Evolutionary conservation across 352 stramenopile genomes (phyloP).

Genomic region (Achlya hypogyna): DNA sequence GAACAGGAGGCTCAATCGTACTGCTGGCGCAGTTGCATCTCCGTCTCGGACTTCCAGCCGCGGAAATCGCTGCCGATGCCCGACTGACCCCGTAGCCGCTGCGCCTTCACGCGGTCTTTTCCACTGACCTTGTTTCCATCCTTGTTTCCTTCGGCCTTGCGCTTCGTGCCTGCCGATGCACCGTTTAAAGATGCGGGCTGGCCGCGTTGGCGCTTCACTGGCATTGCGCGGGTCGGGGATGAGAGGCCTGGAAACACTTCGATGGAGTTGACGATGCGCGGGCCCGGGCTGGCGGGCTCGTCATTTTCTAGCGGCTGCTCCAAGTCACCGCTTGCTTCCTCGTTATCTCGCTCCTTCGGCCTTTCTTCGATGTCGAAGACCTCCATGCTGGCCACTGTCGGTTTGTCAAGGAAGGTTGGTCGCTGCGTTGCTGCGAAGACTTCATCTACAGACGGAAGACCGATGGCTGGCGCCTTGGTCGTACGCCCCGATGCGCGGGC

Average conservation of each 20-base stretch:
- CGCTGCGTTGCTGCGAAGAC: slow-evolving; percentile 30
- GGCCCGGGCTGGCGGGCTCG: no score
- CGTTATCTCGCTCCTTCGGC: no score
- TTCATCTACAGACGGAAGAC: slow-evolving; percentile 36
- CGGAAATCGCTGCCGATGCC: slow-evolving; percentile 71
- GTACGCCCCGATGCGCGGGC: background rate
- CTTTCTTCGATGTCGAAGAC: slow-evolving; percentile 6
- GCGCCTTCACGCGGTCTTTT: slow-evolving; percentile 68
- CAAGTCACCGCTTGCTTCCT: no score
- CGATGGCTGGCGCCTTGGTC: background rate
- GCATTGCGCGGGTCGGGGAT: background rate
- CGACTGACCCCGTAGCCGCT: slow-evolving; percentile 57
- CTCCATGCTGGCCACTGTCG: background rate
- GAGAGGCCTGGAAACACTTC: background rate
- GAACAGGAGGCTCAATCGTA: slow-evolving; percentile 70
- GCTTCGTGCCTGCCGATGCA: background rate
- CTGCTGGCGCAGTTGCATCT: slow-evolving; percentile 71
- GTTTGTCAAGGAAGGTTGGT: slow-evolving; percentile 33
- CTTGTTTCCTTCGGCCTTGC: background rate
- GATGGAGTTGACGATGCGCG: background rate
- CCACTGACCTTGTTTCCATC: slow-evolving; percentile 36
- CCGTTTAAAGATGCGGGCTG: no score
- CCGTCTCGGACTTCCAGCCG: slow-evolving; percentile 64
- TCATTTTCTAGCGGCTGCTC: no score
- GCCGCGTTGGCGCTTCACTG: background rate